Evolutionary conservation across 345 rosid species (phyloP), one percentile per base, ranked within the genome.

Genomic region (Linum usitatissimum): DNA sequence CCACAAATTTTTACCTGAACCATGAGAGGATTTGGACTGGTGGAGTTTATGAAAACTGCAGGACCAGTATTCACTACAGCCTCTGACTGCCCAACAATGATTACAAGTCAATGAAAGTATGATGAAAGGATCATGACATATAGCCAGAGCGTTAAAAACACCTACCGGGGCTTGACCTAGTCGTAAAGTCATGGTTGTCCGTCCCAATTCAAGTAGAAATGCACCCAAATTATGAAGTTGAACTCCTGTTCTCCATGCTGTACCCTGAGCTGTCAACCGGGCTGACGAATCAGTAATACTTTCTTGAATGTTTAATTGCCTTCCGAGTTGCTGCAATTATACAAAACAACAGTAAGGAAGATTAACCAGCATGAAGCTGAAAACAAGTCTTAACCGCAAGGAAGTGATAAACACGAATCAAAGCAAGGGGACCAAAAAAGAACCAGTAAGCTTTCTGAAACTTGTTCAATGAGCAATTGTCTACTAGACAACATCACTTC

Each of bases 11-110:
- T 60, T 67, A 76, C 90, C 90, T 84, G 94, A 79, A 84, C 94
- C 90, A 86, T 86, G 51, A 86, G 76, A 57, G 88, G 94, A 68
- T 84, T 87, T 57, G 94, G 94, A 75, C 86, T 83, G 64, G 83
- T 68, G 53, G 86, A 78, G 17, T 83, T 82, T 58, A 87, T 78
- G 69, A 79, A 87, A 65, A 87, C 81, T 15, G 90, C 94, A 59
- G 90, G 94, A 31, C 94, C 94, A 65, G 90, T 83, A 76, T 84
- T 87, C 57, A 87, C 88, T 61, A 82, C 75, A 60, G 94, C 84
- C 69, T 87, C 90, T 45, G 88, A 75, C 94, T 86, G 82, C 68
- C 69, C 13, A 78, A 76, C 53, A 71, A 57, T 19, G 45, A 51
- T 38, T 23, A 31, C 40, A 67, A 23, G 57, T 10, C 13, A 17